phyloP scores from a whole-genome alignment of 768 basidiomycete genomes.

The Amanita exitialis region DNA sequence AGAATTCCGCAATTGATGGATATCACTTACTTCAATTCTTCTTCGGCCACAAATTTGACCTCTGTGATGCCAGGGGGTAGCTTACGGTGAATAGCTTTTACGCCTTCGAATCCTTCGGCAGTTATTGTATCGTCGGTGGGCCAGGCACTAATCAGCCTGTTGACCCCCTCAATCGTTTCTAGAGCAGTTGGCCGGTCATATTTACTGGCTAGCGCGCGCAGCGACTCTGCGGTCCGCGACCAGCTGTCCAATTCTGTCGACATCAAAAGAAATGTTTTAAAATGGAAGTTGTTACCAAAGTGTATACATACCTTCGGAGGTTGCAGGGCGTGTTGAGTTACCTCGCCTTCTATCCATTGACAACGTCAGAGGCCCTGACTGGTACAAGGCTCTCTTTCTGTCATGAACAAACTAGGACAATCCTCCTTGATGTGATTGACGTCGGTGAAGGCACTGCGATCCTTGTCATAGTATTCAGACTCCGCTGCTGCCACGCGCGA shows the following conservation, averaged over 20 bases:
- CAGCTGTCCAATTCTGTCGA: constrained; percentile 67
- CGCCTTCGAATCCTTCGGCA: constrained; percentile 54
- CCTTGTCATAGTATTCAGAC: constrained; percentile 6
- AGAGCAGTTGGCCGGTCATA: constrained; percentile 37
- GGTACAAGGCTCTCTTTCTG: constrained; percentile 3
- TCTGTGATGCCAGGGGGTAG: constrained; percentile 52
- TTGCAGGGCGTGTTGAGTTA: constrained; percentile 51
- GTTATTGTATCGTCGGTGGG: constrained; percentile 61
- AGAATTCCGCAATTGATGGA: background rate
- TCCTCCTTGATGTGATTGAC: constrained; percentile 10
- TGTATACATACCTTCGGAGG: constrained; percentile 55
- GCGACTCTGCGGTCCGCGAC: constrained; percentile 54
- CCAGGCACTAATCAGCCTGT: constrained; percentile 63
- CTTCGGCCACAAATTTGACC: constrained; percentile 45
- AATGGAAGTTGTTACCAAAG: constrained; percentile 5
- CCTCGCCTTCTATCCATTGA: constrained; percentile 62
- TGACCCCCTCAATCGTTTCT: constrained; percentile 64
- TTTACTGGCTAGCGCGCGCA: constrained; percentile 44
- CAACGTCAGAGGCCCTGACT: constrained; percentile 1
- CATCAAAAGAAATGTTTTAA: constrained; percentile 5
- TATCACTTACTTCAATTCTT: constrained; percentile 50
- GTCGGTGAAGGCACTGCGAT: constrained; percentile 5
- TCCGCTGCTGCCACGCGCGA: constrained; percentile 2
- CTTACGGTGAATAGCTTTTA: constrained; percentile 56
- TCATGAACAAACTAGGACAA: constrained; percentile 7